A percentile compares a stretch with the other conserved stretches of the same genome.
Conservation (phyloP, 192 early-diverging fungal genomes). For the Rhizophagus sp. region DNA sequence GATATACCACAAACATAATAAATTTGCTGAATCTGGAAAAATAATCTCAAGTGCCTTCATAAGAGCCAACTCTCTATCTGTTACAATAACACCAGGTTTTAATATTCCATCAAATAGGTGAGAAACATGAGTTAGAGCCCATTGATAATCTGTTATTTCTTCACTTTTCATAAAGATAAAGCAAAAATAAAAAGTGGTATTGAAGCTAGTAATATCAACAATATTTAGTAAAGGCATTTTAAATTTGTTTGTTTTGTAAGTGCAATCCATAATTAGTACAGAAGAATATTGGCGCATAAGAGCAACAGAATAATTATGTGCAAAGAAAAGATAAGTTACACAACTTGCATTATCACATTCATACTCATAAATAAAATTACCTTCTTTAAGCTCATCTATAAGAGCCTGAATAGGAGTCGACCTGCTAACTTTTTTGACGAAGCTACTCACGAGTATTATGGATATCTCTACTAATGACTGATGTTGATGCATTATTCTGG, state of each 20-base stretch:
- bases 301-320: too few relatives aligned
- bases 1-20: constrained; percentile 9
- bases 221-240: background rate
- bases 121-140: background rate
- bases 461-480: too few relatives aligned
- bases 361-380: too few relatives aligned
- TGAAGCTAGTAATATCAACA: background rate
- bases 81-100: background rate
- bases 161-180: background rate
- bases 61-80: background rate
- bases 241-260: constrained; percentile 3
- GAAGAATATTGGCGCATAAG: too few relatives aligned
- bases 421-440: too few relatives aligned
- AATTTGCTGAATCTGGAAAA: constrained; percentile 8
- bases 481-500: too few relatives aligned
- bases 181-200: background rate
- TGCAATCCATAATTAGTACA: too few relatives aligned
- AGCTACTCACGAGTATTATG: too few relatives aligned
- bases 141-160: background rate
- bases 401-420: too few relatives aligned
- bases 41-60: background rate
- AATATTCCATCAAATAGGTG: background rate
- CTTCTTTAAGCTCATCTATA: too few relatives aligned
- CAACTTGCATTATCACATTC: too few relatives aligned
- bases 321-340: too few relatives aligned